Base-by-base conservation (phyloP, 495 filamentous ascomycete genomes). In the Schizothecium vesticola region DNA sequence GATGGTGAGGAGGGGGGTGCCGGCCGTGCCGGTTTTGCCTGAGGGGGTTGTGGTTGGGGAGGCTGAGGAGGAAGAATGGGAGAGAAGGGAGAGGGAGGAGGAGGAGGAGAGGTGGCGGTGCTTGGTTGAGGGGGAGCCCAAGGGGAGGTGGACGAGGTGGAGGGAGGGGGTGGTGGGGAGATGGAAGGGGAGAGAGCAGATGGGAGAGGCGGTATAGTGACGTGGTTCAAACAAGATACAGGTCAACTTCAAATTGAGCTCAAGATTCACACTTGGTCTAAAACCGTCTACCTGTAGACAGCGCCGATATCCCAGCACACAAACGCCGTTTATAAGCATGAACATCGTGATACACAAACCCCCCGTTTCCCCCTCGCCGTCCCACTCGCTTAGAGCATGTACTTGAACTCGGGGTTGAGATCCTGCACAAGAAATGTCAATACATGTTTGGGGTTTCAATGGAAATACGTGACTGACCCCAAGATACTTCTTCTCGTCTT, bases 401-500 rank as follows among this genome's bases (percentile, higher is more conserved):
- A 90, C 66, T 84, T 78, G 73, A 87, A 90, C 67, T 88, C 85
- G 23, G 87, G 86, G 73, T 83, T 90, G 74, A 89, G 64, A 77
- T 92, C 90, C 74, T 77, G 36, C 29, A 1, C 22, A 3, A 33
- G 31, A 4, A 11, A 23, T 10, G 71, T 69, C 36, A 72, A 63
- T 56, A 65, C 5, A 21, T 16, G 12, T 25, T 9, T 24, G 29
- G 9, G 25, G 1, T 22, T 11, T 2, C n/a, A 57, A 22, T 22
- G 43, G 22, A 65, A 64, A 3, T 33, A 63, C 25, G 51, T 19
- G 55, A 73, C 75, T 64, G 63, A 77, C 75, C 36, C 91, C 91
- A 67, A 90, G 75, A 69, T 90, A 88, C 60, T 82, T 85, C 85
- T 92, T 91, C 80, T 93, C 90, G 66, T 86, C 84, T 72, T 92